Percentiles rank a stretch among this genome's conserved stretches.
These are phyloP conservation scores for Clitopilus passeckerianus DNA, from an alignment of 768 basidiomycete genomes.

Conservation along the genomic window DNA sequence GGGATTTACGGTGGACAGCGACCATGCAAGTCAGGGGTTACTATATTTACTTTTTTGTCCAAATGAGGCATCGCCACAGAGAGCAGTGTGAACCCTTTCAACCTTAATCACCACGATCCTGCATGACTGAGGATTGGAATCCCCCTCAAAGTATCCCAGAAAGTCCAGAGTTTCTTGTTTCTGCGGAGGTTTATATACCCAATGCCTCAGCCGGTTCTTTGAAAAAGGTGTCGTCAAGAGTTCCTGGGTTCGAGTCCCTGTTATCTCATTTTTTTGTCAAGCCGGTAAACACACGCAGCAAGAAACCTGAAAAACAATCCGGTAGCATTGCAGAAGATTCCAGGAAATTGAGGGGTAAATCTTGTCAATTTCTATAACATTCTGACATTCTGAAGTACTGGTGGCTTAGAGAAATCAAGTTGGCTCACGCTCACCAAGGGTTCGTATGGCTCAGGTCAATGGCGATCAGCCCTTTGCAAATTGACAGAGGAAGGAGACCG, in stretches of 20 bases:
- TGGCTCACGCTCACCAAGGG: slow-evolving; percentile 61
- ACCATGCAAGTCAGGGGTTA: background rate
- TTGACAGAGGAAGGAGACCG: slow-evolving; percentile 62
- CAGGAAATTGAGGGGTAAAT: slow-evolving; percentile 56
- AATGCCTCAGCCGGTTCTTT: slow-evolving; percentile 41
- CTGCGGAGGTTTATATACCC: slow-evolving; percentile 60
- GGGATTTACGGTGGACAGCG: background rate
- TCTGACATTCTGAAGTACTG: background rate
- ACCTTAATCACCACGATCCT: background rate
- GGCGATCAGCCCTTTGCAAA: slow-evolving; percentile 71
- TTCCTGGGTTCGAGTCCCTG: background rate
- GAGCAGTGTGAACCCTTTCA: background rate
- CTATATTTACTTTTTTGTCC: background rate
- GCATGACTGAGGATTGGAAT: background rate
- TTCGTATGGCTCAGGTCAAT: slow-evolving; percentile 49
- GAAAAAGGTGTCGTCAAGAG: slow-evolving; percentile 46
- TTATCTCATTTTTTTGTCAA: slow-evolving; percentile 14
- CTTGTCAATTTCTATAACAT: background rate
- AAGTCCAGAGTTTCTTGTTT: slow-evolving; percentile 49
- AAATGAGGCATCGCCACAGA: background rate
- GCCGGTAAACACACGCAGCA: slow-evolving; percentile 39
- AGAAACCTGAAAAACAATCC: slow-evolving; percentile 53
- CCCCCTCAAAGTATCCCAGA: background rate
- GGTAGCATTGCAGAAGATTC: slow-evolving; percentile 33
- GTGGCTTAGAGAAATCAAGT: slow-evolving; percentile 58